These are phyloP conservation scores for Penicillium decumbens DNA, from an alignment of 2,329 filamentous ascomycete genomes.

Conservation along the genomic window DNA sequence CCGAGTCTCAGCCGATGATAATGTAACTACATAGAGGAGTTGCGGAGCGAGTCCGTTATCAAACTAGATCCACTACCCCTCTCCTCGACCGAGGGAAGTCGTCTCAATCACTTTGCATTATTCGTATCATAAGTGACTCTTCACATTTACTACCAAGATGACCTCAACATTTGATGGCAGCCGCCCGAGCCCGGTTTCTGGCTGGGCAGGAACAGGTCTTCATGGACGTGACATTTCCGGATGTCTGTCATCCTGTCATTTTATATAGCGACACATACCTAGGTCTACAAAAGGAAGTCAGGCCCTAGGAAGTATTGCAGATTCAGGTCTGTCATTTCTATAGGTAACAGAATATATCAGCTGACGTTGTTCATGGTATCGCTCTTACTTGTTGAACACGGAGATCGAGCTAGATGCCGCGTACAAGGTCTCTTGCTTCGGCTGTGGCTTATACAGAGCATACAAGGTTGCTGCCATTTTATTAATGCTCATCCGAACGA, in stretches of 20 bases:
- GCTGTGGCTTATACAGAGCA: conserved; percentile 58
- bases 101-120: background rate
- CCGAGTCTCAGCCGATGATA: background rate
- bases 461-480: conserved; percentile 63
- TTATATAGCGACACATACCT: background rate
- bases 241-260: background rate
- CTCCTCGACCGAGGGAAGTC: conserved; percentile 1
- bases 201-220: conserved; percentile 64
- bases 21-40: background rate
- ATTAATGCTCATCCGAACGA: conserved; percentile 64
- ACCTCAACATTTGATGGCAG: conserved; percentile 50
- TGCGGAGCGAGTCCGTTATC: conserved; percentile 23
- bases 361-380: conserved; percentile 40
- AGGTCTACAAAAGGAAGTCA: conserved; percentile 59
- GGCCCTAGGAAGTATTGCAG: conserved; percentile 60
- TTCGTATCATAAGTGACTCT: background rate
- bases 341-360: background rate
- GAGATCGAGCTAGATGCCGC: conserved; percentile 74
- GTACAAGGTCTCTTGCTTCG: conserved; percentile 58
- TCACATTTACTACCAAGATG: conserved; percentile 18
- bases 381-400: conserved; percentile 60
- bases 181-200: conserved; percentile 61
- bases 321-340: conserved; percentile 42
- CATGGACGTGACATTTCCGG: conserved; percentile 49
- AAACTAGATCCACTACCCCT: conserved; percentile 15